Evolutionary conservation across 257 asterid species (phyloP).

Genomic region (Salvia miltiorrhiza): DNA sequence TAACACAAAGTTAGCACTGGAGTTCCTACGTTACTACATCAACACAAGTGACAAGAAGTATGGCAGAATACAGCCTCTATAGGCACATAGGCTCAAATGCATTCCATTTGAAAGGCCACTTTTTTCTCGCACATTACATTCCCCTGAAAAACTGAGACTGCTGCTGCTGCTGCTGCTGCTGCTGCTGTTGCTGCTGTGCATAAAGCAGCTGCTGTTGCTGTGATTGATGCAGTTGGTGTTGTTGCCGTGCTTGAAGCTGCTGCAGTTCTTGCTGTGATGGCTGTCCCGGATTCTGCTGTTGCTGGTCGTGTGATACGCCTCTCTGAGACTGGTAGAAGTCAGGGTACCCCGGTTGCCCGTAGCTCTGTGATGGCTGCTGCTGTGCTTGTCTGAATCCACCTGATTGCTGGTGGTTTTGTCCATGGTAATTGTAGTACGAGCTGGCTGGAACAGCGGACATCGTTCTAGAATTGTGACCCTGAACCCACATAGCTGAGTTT

Average conservation of each 20-base stretch:
- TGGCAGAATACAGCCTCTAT: constrained; percentile 28
- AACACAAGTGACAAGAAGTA: constrained; percentile 7
- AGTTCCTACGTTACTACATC: constrained; percentile 28
- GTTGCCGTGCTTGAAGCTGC: constrained; percentile 72
- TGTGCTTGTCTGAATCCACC: constrained; percentile 86
- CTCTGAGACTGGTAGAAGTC: constrained; percentile 73
- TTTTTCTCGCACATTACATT: constrained; percentile 35
- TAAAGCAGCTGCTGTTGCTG: constrained; percentile 46
- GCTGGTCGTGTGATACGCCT: constrained; percentile 59
- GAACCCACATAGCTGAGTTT: constrained; percentile 79
- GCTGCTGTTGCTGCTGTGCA: constrained; percentile 76
- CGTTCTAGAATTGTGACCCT: constrained; percentile 76
- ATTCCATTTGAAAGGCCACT: constrained; percentile 31
- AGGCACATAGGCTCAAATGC: constrained; percentile 29
- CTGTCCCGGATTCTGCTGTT: constrained; percentile 61
- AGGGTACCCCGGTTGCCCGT: constrained; percentile 66
- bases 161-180: constrained; percentile 85
- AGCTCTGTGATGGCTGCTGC: constrained; percentile 65
- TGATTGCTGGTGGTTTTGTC: constrained; percentile 71
- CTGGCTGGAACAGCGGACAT: constrained; percentile 64
- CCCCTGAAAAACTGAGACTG: constrained; percentile 28
- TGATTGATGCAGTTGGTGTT: constrained; percentile 80
- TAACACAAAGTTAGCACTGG: constrained; percentile 32
- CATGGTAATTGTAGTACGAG: constrained; percentile 69
- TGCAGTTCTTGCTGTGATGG: constrained; percentile 48